Conservation (phyloP, 192 early-diverging fungal genomes). For the Backusella morwellensis region DNA sequence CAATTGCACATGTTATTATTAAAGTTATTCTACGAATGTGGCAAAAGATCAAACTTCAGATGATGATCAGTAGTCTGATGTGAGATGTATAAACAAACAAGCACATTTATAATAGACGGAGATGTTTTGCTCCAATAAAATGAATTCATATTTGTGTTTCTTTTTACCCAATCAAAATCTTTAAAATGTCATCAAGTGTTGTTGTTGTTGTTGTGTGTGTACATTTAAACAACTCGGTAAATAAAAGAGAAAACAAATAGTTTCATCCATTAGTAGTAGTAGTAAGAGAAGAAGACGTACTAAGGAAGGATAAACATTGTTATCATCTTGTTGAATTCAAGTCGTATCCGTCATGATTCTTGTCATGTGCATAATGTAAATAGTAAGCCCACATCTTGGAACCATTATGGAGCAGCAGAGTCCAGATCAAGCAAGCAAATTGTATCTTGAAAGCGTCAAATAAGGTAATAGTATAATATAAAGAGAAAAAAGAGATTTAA, state of each 20-base stretch:
- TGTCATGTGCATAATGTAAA: too few species aligned
- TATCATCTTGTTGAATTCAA: not conserved
- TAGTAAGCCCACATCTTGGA: not conserved
- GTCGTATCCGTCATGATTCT: not conserved
- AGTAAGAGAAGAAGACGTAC: not conserved
- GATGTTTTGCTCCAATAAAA: not conserved
- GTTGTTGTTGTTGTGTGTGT: too few species aligned
- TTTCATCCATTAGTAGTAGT: too few species aligned
- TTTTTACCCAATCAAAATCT: not conserved
- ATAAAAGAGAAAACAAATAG: not conserved
- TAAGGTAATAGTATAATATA: too few species aligned
- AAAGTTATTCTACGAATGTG: not conserved
- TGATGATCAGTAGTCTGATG: constrained; percentile 1
- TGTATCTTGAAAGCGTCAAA: too few species aligned
- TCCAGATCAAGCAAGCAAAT: too few species aligned
- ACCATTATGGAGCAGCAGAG: not conserved
- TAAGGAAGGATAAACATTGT: too few species aligned
- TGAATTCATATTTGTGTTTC: not conserved
- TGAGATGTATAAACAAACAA: constrained; percentile 11
- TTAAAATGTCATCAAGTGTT: too few species aligned
- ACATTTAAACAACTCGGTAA: not conserved
- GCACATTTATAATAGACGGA: not conserved
- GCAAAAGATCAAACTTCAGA: constrained; percentile 11
- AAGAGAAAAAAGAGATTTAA: too few species aligned
- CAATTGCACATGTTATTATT: constrained; percentile 16